Base-by-base conservation (phyloP, 2,329 filamentous ascomycete genomes). In the Ophiosphaerella herpotricha region DNA sequence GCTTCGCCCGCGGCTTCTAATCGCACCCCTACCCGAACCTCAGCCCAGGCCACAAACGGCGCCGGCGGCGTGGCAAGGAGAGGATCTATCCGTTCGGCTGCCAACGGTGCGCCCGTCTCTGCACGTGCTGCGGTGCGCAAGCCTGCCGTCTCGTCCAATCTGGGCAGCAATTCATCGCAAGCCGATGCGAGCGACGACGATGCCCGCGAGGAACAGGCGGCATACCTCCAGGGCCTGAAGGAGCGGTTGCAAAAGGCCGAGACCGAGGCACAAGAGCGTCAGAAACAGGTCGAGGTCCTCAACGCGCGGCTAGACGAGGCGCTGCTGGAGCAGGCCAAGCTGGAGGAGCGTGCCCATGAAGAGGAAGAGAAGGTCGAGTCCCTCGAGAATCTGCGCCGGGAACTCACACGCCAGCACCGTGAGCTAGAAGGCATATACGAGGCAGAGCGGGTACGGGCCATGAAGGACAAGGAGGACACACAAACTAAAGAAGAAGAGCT, bases 391-490 rank as follows among this genome's bases (percentile, higher is more conserved):
- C 90, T 96, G 67, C 92, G 94, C 76, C 85, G 90, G 63, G 92
- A 97, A 61, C 82, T 87, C 47, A 84, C 87, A 26, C 85, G 91
- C 57, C 88, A 95, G 74, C 89, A 90, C 67, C 85, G 93, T 57
- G 94, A 99, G 72, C 86, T 97, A 77, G 92, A 97, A 74, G 86
- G 87, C 57, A 92, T 95, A 58, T 95, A 96, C 72, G 93, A 97
- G 73, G 86, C 89, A 38, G 94, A 99, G 75, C 85, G 91, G 56
- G 90, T 87, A 67, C 85, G 90, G 46, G 89, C 93, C 76, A 85
- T 90, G 67, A 91, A 92, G 75, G 93, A 97, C 73, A 94, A 95
- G 77, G 92, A 97, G 59, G 90, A 95, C 63, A 88, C 92, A 74
- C 80, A 83, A 46, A 88, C 87, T 61, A 83, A 87, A 49, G 91